Conservation (phyloP, 169 alveolate genomes). For the Eimeria maxima region DNA sequence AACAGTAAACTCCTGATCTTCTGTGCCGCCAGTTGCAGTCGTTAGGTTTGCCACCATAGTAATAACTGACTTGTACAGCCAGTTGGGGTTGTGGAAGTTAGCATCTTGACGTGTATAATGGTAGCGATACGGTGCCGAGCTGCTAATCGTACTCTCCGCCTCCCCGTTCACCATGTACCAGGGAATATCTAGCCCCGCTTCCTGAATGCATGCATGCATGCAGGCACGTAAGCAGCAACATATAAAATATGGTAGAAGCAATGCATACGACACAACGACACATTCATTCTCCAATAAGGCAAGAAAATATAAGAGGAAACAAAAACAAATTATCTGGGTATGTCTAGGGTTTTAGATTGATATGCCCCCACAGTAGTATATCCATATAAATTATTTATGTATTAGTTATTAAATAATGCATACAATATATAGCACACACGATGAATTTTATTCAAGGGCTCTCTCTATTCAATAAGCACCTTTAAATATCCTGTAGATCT, state of each 20-base stretch:
- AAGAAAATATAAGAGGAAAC: too few species aligned
- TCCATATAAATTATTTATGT: too few species aligned
- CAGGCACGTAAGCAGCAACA: neutral
- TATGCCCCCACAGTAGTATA: too few species aligned
- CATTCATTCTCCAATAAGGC: neutral
- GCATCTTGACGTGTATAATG: conserved; percentile 58
- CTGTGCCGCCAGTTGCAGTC: conserved; percentile 33
- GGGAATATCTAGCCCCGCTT: conserved; percentile 66
- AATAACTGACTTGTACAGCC: conserved; percentile 40
- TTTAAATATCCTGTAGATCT: too few species aligned
- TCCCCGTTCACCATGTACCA: conserved; percentile 80
- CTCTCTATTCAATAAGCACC: too few species aligned
- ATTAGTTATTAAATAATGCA: too few species aligned
- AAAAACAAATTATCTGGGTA: too few species aligned
- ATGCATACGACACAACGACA: neutral
- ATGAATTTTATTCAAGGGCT: too few species aligned
- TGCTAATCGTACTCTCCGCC: conserved; percentile 31
- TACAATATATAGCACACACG: too few species aligned
- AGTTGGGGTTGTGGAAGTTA: conserved; percentile 71
- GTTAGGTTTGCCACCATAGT: conserved; percentile 36
- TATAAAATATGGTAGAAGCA: neutral
- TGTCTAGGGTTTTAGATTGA: too few species aligned
- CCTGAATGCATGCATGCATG: conserved; percentile 4
- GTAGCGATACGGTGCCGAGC: conserved; percentile 39
- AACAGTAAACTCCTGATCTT: conserved; percentile 60